These are phyloP conservation scores for Cinnamomum chago DNA, from an alignment of 164 flowering plant species.

Conservation along the genomic window DNA sequence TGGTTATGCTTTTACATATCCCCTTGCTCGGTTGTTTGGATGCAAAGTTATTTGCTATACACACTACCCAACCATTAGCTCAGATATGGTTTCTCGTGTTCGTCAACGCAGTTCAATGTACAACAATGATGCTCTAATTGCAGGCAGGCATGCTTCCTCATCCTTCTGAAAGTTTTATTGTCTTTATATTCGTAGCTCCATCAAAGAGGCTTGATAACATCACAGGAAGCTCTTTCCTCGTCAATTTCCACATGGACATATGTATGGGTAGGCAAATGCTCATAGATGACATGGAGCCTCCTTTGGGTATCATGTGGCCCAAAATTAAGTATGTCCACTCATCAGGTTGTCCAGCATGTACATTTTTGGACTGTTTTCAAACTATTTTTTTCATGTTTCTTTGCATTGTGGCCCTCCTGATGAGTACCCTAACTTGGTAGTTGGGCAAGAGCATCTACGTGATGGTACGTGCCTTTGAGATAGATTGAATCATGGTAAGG, in stretches of 20 bases:
- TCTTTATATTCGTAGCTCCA: background rate
- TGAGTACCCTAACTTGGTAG: too few relatives aligned
- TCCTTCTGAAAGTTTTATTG: background rate
- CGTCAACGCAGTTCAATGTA: constrained; percentile 58
- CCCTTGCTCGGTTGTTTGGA: constrained; percentile 84
- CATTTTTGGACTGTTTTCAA: background rate
- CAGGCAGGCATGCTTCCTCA: constrained; percentile 52
- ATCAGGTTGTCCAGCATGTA: background rate
- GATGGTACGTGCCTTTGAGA: too few relatives aligned
- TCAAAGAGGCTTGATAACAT: background rate
- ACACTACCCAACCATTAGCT: constrained; percentile 94
- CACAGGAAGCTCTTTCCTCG: background rate
- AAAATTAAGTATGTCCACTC: background rate
- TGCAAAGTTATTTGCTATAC: constrained; percentile 91
- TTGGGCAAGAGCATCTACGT: too few relatives aligned
- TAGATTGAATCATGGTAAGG: too few relatives aligned
- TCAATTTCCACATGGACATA: background rate
- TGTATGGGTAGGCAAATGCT: background rate
- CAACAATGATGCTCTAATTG: constrained; percentile 66
- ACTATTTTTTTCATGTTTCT: too few relatives aligned
- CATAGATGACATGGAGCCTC: background rate
- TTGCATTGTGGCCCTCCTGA: too few relatives aligned
- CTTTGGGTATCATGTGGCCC: background rate
- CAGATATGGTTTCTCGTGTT: constrained; percentile 92
- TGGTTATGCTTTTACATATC: constrained; percentile 98